Percentiles rank a stretch among this genome's conserved stretches.
These are phyloP conservation scores for Gossypium davidsonii DNA, from an alignment of 441 rosid genomes.

Conservation along the genomic window DNA sequence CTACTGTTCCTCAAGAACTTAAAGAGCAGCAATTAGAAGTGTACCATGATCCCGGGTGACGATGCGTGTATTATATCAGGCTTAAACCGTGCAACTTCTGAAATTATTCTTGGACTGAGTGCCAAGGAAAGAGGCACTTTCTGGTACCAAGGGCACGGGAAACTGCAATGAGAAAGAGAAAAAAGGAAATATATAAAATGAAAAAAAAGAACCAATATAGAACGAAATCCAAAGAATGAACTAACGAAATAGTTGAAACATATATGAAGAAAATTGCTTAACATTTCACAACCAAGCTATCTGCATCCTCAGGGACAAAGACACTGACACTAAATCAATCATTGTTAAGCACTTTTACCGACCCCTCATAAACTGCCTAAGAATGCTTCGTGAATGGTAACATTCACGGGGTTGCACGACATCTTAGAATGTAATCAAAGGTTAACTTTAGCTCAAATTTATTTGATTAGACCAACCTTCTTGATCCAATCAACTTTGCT, in stretches of 20 bases:
- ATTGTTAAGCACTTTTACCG: background rate
- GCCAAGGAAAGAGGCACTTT: slow-evolving; percentile 95
- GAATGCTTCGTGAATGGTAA: background rate
- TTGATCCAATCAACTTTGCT: slow-evolving; percentile 86
- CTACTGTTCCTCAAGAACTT: background rate
- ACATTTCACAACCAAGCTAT: background rate
- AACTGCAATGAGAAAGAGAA: slow-evolving; percentile 39
- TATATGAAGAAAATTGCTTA: background rate
- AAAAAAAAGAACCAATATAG: background rate
- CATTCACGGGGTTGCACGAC: background rate
- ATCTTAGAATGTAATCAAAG: background rate
- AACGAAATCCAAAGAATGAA: background rate
- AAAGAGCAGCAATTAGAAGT: background rate
- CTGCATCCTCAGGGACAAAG: background rate
- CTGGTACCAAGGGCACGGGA: slow-evolving; percentile 90
- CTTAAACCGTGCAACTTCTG: slow-evolving; percentile 91
- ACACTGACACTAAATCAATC: background rate
- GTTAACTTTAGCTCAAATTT: background rate
- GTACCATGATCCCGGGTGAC: slow-evolving; percentile 95
- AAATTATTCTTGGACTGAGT: slow-evolving; percentile 94
- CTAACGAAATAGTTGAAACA: background rate
- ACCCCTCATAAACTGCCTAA: background rate
- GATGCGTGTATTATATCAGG: slow-evolving; percentile 97
- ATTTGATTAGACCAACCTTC: slow-evolving; percentile 42
- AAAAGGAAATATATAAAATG: background rate